A percentile compares a stretch with the other conserved stretches of the same genome.
Evolutionary conservation across 768 basidiomycete species (phyloP).

Genomic region (Coprinellus micaceus): DNA sequence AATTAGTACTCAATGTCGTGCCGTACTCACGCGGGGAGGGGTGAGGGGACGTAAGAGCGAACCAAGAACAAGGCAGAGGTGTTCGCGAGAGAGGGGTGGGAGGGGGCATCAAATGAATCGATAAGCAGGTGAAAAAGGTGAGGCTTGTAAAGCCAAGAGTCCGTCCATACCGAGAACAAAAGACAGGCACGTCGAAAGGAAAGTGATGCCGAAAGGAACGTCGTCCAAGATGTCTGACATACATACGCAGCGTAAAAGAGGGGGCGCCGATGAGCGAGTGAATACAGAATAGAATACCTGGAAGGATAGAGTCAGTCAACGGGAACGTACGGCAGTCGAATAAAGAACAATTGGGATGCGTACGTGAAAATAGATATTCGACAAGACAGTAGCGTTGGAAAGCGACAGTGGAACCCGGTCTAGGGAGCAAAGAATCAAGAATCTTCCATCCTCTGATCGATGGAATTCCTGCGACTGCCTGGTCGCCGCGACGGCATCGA

Average conservation of each 20-base stretch:
- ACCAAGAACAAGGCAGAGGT: not conserved
- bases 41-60: too few species aligned
- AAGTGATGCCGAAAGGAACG: too few species aligned
- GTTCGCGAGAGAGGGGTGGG: too few species aligned
- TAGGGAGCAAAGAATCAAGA: slow-evolving; percentile 8
- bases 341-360: not conserved
- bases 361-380: not conserved
- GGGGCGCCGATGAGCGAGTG: too few species aligned
- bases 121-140: not conserved
- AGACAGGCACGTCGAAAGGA: not conserved
- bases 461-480: slow-evolving; percentile 35
- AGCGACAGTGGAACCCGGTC: slow-evolving; percentile 12
- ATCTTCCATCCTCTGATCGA: slow-evolving; percentile 24
- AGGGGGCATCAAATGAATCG: too few species aligned
- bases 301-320: too few species aligned
- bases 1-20: too few species aligned
- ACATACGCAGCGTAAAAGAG: too few species aligned
- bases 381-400: slow-evolving; percentile 6
- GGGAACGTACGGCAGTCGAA: not conserved
- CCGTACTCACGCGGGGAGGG: too few species aligned
- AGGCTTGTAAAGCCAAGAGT: not conserved
- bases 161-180: not conserved
- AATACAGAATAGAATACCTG: too few species aligned
- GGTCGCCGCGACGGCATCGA: slow-evolving; percentile 14
- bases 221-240: too few species aligned